Evolutionary conservation across 495 filamentous ascomycete genomes (phyloP), one percentile per base, ranked within the genome.

Genomic region (Xylaria scruposa): DNA sequence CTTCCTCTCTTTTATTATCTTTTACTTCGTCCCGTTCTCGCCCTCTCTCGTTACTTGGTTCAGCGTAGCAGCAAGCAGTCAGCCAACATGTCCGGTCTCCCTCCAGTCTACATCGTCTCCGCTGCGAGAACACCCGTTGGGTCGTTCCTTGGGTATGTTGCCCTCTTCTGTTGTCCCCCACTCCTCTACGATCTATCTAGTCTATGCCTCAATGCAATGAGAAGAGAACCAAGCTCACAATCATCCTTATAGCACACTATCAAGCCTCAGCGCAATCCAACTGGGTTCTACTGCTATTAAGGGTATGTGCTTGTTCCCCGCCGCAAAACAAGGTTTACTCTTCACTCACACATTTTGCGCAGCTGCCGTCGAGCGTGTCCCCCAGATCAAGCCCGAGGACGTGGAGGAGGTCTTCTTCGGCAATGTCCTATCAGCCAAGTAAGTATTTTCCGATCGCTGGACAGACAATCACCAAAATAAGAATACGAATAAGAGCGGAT

Each of bases 401-500:
- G 94, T 99, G 29, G 89, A 98, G 79, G 96, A 99, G 78, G 93
- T 98, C 78, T 97, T 96, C 87, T 96, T 97, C 77, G 96, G 96
- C 78, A 99, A 99, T 87, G 96, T 99, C 66, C 88, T 99, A 75
- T 97, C 94, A 56, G 96, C 95, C 77, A 94, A 94, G 95, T 98
- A 87, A 75, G 87, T 78, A 90, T 85, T 75, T 88, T 88, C 36
- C 67, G 31, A 24, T 46, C 2, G 19, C 21, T 17, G 58, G 58
- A 10, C 8, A 56, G 12, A 31, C 21, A 31, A 17, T 26, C 26
- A 21, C 31, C 58, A 21, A 24, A 21, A 49, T 38, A 38, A 46
- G 36, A 74, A 31, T 51, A 13, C 4, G 51, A 62, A 17, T 40
- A 73, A 46, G 3, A 65, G 17, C 21, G 21, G 66, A 68, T 76